A percentile compares a stretch with the other conserved stretches of the same genome.
Conservation (phyloP, 2,329 filamentous ascomycete species). For the Phyllosticta capitalensis region DNA sequence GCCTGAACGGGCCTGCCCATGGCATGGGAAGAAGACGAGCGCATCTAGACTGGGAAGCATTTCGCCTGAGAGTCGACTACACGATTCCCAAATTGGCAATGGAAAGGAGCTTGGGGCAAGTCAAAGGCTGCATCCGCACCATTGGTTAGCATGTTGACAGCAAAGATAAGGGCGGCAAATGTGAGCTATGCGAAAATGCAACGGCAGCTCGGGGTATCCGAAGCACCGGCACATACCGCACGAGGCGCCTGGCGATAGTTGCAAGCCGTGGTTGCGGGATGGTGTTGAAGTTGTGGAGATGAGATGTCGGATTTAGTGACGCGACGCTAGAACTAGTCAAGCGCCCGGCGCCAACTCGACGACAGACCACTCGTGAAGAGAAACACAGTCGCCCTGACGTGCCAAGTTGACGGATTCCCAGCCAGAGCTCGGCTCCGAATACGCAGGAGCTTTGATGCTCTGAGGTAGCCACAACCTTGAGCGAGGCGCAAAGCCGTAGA, state of each 20-base stretch:
- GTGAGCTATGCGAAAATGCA: neutral
- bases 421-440: neutral
- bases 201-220: neutral
- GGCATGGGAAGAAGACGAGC: neutral
- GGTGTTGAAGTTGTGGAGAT: constrained; percentile 4
- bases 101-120: neutral
- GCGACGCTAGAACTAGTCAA: constrained; percentile 6
- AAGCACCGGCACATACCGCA: neutral
- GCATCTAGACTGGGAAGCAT: neutral
- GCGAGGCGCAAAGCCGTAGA: neutral
- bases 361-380: neutral
- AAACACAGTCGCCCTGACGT: neutral
- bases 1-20: neutral
- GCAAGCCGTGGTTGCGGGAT: constrained; percentile 2
- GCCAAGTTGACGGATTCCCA: neutral
- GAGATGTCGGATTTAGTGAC: neutral
- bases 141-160: neutral
- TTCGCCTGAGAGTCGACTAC: neutral
- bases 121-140: neutral
- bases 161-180: neutral
- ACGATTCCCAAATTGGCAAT: neutral
- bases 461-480: neutral
- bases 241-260: neutral
- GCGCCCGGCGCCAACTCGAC: neutral
- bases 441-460: neutral